Evolutionary conservation across 805 yeast species (phyloP).

Genomic region (Starmerella lactis-condensi): DNA sequence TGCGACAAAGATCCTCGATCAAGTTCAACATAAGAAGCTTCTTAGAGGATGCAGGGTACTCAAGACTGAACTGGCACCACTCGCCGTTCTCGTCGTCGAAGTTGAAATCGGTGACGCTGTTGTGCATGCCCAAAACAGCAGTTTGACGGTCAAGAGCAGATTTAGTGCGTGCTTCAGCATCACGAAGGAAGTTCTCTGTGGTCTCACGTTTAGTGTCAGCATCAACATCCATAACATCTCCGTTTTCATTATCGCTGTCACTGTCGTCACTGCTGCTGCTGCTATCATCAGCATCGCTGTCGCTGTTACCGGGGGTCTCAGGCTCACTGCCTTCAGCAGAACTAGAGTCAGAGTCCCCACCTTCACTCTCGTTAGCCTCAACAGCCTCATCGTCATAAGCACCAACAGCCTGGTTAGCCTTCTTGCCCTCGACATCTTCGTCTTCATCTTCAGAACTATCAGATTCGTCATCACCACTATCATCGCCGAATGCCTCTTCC

Average conservation of each 20-base stretch:
- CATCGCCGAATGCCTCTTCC: constrained; percentile 19
- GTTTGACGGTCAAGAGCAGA: constrained; percentile 69
- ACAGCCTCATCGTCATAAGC: constrained; percentile 61
- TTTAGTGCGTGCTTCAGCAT: constrained; percentile 28
- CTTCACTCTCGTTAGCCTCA: constrained; percentile 20
- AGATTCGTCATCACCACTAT: constrained; percentile 63
- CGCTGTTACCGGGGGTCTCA: constrained; percentile 25
- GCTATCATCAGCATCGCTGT: constrained; percentile 2
- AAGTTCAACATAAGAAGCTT: constrained; percentile 94
- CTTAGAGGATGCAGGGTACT: constrained; percentile 67
- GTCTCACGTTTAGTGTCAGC: background rate
- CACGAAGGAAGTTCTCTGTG: background rate
- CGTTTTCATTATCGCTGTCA: too few species aligned
- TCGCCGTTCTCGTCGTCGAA: constrained; percentile 77
- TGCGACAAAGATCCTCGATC: constrained; percentile 77
- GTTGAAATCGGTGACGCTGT: constrained; percentile 57
- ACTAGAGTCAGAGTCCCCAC: constrained; percentile 20
- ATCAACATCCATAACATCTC: constrained; percentile 14
- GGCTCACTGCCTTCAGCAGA: constrained; percentile 27
- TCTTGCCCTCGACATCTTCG: constrained; percentile 72
- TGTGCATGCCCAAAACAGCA: constrained; percentile 56
- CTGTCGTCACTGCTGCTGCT: too few species aligned
- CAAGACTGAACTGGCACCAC: constrained; percentile 84
- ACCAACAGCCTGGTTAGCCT: constrained; percentile 72
- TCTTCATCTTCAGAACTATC: constrained; percentile 95